Evolutionary conservation across 2,329 filamentous ascomycete genomes (phyloP).

Genomic region (Zasmidium citrigriseum): DNA sequence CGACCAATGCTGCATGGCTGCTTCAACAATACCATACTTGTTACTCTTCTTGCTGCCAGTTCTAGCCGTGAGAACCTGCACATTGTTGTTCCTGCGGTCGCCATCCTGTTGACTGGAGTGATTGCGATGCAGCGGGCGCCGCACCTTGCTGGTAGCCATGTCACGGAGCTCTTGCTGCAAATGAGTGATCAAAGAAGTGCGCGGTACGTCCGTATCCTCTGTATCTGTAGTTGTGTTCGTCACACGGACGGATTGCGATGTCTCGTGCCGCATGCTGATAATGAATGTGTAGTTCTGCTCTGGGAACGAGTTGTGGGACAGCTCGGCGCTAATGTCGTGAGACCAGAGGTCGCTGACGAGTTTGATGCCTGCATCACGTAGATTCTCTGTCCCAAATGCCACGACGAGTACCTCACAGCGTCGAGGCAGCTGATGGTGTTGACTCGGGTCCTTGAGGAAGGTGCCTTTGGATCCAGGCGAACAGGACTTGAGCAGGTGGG

Average conservation of each 20-base stretch:
- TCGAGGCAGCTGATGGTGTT: slow-evolving; percentile 19
- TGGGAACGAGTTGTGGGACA: slow-evolving; percentile 53
- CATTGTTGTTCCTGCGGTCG: slow-evolving; percentile 62
- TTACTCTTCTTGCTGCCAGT: slow-evolving; percentile 92
- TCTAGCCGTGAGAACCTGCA: slow-evolving; percentile 79
- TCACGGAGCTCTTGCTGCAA: slow-evolving; percentile 81
- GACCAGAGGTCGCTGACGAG: slow-evolving; percentile 79
- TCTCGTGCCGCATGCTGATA: slow-evolving; percentile 79
- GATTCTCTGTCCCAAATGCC: slow-evolving; percentile 69
- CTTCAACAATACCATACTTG: slow-evolving; percentile 80
- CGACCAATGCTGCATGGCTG: slow-evolving; percentile 59
- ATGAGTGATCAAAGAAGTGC: slow-evolving; percentile 73
- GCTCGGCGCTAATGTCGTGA: slow-evolving; percentile 82
- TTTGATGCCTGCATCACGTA: slow-evolving; percentile 75
- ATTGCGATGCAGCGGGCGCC: slow-evolving; percentile 37
- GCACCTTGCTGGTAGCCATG: slow-evolving; percentile 57
- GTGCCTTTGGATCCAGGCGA: slow-evolving; percentile 19
- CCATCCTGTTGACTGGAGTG: slow-evolving; percentile 45
- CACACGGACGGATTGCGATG: slow-evolving; percentile 55
- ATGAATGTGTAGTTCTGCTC: slow-evolving; percentile 68
- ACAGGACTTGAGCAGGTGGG: slow-evolving; percentile 52
- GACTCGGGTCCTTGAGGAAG: slow-evolving; percentile 20
- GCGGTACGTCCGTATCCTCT: slow-evolving; percentile 72
- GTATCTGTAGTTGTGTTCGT: slow-evolving; percentile 53
- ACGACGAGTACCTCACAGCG: slow-evolving; percentile 83